Base-by-base conservation (phyloP, 495 filamentous ascomycete species). In the Aspergillus cavernicola region DNA sequence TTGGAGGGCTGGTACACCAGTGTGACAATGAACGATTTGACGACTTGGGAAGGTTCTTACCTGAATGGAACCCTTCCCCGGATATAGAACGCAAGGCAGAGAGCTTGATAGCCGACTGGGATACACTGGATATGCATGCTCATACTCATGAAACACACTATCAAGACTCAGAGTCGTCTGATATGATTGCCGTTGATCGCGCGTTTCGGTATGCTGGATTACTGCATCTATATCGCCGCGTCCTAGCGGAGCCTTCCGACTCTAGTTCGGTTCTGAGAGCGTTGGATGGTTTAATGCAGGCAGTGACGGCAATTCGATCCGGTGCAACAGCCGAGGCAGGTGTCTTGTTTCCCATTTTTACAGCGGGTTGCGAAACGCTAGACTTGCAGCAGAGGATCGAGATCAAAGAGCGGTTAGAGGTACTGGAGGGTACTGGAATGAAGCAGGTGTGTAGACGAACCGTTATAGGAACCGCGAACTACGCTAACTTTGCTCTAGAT, bases 271-370 rank as follows among this genome's bases (percentile, higher is more conserved):
- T 92, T 4, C 84, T 85, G 49, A 71, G 75, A 12, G 82, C 83
- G 0, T 81, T 90, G n/a, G 66, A 71, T 12, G 74, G 80, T 53
- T 87, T 92, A 31, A 72, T 87, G 13, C 64, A 69, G 13, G 77
- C 81, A 4, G 68, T 92, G 54, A 69, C 65, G n/a, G 80, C 80
- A 24, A 83, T 95, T 42, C 70, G 81, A 20, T 69, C 73, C 12
- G 84, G 86, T 15, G 83, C 84, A 13, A 84, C 85, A 19, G 87
- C 86, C 0, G 90, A 92, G 66, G 83, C 83, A 4, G 89, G 86
- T 61, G 73, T 90, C 6, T 62, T 95, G 40, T 92, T 95, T 48
- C 90, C 90, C 1, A 80, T 95, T 67, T 93, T 95, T 66, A 87
- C 86, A 8, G 90, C 89, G 5, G 90, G 90, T 1, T 92, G 88